Evolutionary conservation across 306 rosid species (phyloP).

Genomic region (Vigna radiata): DNA sequence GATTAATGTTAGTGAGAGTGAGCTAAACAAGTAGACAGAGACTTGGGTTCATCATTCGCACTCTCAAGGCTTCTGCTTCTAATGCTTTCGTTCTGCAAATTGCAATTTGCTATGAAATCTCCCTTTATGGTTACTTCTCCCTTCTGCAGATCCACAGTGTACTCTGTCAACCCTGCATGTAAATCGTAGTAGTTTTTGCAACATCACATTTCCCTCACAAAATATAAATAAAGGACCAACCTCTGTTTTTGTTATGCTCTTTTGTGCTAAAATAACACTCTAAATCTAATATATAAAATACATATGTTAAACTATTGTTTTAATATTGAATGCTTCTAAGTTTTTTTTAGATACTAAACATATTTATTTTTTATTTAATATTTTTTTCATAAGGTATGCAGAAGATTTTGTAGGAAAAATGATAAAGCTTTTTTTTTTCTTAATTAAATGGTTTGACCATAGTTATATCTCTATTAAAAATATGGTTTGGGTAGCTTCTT

Average conservation of each 20-base stretch:
- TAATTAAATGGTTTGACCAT: not conserved
- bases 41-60: constrained; percentile 13
- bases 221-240: too few relatives aligned
- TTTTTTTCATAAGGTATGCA: not conserved
- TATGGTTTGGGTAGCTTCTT: not conserved
- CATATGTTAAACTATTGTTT: not conserved
- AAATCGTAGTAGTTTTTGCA: not conserved
- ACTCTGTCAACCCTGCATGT: constrained; percentile 53
- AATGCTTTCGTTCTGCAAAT: constrained; percentile 8
- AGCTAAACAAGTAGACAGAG: constrained; percentile 33
- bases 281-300: not conserved
- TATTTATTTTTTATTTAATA: not conserved
- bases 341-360: not conserved
- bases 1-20: constrained; percentile 24
- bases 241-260: too few relatives aligned
- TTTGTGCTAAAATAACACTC: not conserved
- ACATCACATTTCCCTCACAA: not conserved
- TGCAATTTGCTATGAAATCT: constrained; percentile 37
- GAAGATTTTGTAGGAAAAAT: not conserved
- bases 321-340: not conserved
- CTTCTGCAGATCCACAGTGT: constrained; percentile 47
- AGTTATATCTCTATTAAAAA: not conserved
- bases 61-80: constrained; percentile 29
- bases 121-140: constrained; percentile 52
- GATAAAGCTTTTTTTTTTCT: not conserved